Evolutionary conservation across 352 stramenopile genomes (phyloP).

Genomic region (Pythium rhizo-oryzae): DNA sequence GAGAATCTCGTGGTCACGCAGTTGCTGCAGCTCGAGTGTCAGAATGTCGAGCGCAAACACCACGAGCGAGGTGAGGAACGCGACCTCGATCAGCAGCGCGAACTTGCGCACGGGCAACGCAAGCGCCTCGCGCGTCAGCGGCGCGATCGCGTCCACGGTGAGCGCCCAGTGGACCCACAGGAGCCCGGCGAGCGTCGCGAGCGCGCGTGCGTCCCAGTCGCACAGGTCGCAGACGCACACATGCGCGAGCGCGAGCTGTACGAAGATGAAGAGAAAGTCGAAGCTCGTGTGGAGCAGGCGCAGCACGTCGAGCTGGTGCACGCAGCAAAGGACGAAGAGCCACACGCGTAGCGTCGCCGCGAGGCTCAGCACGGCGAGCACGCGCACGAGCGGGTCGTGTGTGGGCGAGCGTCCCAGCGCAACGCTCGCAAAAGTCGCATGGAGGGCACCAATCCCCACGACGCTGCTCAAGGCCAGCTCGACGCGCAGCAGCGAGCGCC

Average conservation of each 20-base stretch:
- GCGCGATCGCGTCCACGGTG: slow-evolving; percentile 19
- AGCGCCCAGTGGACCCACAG: slow-evolving; percentile 33
- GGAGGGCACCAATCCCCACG: neutral
- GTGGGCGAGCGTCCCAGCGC: neutral
- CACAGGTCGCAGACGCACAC: slow-evolving; percentile 4
- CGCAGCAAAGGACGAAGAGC: slow-evolving; percentile 5
- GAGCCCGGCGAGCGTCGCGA: neutral
- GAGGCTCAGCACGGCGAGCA: neutral
- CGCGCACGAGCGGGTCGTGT: neutral
- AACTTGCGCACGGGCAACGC: neutral
- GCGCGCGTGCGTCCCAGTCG: slow-evolving; percentile 8
- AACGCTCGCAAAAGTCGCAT: neutral
- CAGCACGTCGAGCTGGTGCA: slow-evolving; percentile 20
- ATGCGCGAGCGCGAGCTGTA: slow-evolving; percentile 19
- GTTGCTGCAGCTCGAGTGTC: neutral
- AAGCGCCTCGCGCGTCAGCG: slow-evolving; percentile 1
- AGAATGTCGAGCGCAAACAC: slow-evolving; percentile 3
- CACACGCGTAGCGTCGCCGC: neutral
- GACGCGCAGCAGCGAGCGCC: neutral
- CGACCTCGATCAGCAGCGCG: neutral
- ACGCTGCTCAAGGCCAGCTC: neutral
- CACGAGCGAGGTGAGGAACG: neutral
- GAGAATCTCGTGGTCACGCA: slow-evolving; percentile 6
- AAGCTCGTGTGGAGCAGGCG: slow-evolving; percentile 12
- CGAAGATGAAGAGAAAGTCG: slow-evolving; percentile 18